Percentiles rank a stretch among this genome's conserved stretches.
These are phyloP conservation scores for Davidsoniella eucalypti DNA, from an alignment of 2,329 filamentous ascomycete genomes.

Conservation along the genomic window DNA sequence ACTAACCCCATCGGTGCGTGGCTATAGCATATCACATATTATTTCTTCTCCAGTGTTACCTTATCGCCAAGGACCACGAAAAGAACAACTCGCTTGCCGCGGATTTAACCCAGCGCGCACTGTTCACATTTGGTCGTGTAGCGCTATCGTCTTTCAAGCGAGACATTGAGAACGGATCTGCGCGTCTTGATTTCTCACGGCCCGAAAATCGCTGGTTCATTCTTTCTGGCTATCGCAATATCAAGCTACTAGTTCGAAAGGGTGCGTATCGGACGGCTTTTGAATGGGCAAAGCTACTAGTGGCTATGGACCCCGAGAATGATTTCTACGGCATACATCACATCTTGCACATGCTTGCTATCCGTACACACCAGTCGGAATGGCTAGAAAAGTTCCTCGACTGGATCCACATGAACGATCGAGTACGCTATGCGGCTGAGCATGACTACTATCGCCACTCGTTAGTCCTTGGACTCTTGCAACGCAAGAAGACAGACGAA, in stretches of 20 bases:
- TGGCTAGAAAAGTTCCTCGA: constrained; percentile 58
- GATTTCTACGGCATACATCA: constrained; percentile 77
- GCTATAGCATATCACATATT: constrained; percentile 68
- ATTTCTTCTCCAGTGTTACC: constrained; percentile 81
- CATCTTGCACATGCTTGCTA: constrained; percentile 65
- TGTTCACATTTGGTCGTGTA: constrained; percentile 86
- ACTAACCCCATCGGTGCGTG: constrained; percentile 15
- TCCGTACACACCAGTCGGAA: constrained; percentile 61
- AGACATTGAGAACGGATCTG: constrained; percentile 60
- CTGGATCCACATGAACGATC: constrained; percentile 19
- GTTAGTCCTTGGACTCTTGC: constrained; percentile 57
- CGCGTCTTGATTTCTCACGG: constrained; percentile 62
- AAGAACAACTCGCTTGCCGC: constrained; percentile 72
- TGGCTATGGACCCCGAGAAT: constrained; percentile 48
- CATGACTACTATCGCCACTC: constrained; percentile 60
- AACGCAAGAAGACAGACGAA: constrained; percentile 47
- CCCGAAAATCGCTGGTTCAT: constrained; percentile 87
- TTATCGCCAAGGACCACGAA: constrained; percentile 70
- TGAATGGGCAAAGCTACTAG: constrained; percentile 80
- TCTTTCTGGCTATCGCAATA: constrained; percentile 78
- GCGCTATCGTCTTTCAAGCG: constrained; percentile 68
- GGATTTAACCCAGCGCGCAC: constrained; percentile 74
- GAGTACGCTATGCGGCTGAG: constrained; percentile 24
- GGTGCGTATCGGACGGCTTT: constrained; percentile 88
- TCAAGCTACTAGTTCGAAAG: constrained; percentile 69